These are phyloP conservation scores for Leucogyrophana mollusca DNA, from an alignment of 768 basidiomycete genomes.

Conservation along the genomic window DNA sequence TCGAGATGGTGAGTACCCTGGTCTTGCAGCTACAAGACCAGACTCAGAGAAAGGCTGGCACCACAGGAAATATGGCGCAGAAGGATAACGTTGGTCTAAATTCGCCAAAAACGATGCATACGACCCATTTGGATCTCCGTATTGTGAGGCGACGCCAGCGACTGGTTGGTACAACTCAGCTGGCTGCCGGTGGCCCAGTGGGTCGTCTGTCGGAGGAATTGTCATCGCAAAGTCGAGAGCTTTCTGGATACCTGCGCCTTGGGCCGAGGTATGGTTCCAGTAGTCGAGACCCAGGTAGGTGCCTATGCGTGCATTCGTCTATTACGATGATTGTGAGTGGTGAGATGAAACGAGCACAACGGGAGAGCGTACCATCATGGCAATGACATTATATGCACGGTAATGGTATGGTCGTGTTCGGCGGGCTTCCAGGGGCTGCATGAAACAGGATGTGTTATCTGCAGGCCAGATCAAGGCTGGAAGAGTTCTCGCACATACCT, in stretches of 20 bases:
- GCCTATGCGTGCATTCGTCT: conserved; percentile 60
- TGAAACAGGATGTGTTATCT: background rate
- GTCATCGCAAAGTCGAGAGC: conserved; percentile 61
- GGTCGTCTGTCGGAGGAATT: conserved; percentile 30
- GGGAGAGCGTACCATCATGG: conserved; percentile 54
- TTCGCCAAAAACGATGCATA: conserved; percentile 48
- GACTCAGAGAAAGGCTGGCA: conserved; percentile 48
- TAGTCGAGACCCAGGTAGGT: conserved; percentile 41
- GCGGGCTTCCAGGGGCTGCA: conserved; percentile 59
- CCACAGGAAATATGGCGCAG: conserved; percentile 52
- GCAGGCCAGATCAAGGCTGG: too few species aligned
- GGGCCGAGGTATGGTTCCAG: conserved; percentile 50
- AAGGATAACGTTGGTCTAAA: conserved; percentile 36
- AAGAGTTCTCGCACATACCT: conserved; percentile 31
- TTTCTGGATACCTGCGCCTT: conserved; percentile 55
- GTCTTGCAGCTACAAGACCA: conserved; percentile 1
- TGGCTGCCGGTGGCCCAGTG: conserved; percentile 21
- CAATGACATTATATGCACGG: conserved; percentile 64
- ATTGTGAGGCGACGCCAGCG: conserved; percentile 53
- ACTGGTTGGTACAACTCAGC: conserved; percentile 56
- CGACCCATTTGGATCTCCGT: conserved; percentile 62
- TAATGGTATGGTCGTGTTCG: conserved; percentile 69
- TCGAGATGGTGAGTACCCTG: conserved; percentile 6
- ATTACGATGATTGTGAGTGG: background rate
- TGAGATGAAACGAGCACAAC: background rate